Conservation (phyloP, 352 stramenopile genomes). For the Phytophthora pinifolia region DNA sequence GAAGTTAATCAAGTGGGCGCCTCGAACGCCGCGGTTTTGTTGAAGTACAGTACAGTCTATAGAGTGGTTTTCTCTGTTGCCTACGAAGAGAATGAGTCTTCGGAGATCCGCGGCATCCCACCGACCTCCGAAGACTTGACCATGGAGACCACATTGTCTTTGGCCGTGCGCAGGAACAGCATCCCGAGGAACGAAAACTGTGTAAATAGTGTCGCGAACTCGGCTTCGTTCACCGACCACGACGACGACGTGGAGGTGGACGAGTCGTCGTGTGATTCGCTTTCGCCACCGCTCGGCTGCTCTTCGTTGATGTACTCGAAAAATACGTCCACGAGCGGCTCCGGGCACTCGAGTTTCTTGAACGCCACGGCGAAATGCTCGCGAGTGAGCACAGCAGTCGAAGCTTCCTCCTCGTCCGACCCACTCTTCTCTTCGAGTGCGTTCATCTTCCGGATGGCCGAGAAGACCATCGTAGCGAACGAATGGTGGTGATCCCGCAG, state of each 20-base stretch:
- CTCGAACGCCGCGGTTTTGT: constrained; percentile 18
- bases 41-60: constrained; percentile 15
- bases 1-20: constrained; percentile 18
- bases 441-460: constrained; percentile 49
- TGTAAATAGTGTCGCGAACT: constrained; percentile 47
- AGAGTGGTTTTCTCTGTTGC: neutral
- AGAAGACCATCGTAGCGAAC: constrained; percentile 69
- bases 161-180: constrained; percentile 65
- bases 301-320: constrained; percentile 53
- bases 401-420: constrained; percentile 9
- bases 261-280: constrained; percentile 9
- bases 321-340: constrained; percentile 58
- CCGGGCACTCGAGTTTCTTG: constrained; percentile 56
- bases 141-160: constrained; percentile 62
- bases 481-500: constrained; percentile 54
- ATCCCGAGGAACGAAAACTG: constrained; percentile 68
- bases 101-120: constrained; percentile 56
- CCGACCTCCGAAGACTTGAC: constrained; percentile 51
- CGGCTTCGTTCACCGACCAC: constrained; percentile 42
- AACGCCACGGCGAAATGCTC: constrained; percentile 53
- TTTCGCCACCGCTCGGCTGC: constrained; percentile 3
- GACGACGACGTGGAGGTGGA: constrained; percentile 1
- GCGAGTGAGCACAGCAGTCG: constrained; percentile 17
- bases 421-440: constrained; percentile 28
- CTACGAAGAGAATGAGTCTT: constrained; percentile 38